Base-by-base conservation (phyloP, 805 yeast species). In the Candida andamanensis region DNA sequence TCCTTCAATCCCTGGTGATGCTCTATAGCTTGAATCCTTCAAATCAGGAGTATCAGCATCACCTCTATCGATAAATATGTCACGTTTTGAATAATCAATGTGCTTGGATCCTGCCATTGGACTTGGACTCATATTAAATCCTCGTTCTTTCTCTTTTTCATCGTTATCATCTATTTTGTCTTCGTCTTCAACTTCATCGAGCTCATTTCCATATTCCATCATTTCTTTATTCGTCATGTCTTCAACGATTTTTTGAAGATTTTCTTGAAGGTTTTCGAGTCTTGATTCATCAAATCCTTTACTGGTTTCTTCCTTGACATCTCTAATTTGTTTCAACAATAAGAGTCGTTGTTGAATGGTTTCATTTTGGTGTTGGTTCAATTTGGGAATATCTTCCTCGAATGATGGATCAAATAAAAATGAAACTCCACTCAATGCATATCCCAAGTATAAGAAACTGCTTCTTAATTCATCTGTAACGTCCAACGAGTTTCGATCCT, bases 371-470 rank as follows among this genome's bases (percentile, higher is more conserved):
- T 54, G 58, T 7, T 47, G 49, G 27, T 47, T 52, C 26, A 62
- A 44, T 26, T 59, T 57, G 0, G 72, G 69, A 15, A 64, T 60
- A 27, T 66, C 67, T 26, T 67, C 74, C 27, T 69, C 66, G 44
- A 66, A 81, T 10, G 78, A 76, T 0, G 94, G 85, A 49, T 86
- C 95, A 45, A 84, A 74, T 22, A 87, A 58, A 26, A 72, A 66
- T 20, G 95, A 72, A 6, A 76, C 60, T 16, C 96, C 95, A 25
- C 89, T 75, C 4, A 81, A 42, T 0, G 77, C 60, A 37, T 78
- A 76, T 0, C 82, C 68, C 28, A 84, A 50, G 30, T 74, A 76
- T 7, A 76, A 58, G 17, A 83, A 58, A 44, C 73, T 69, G 40
- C 69, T 72, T 16, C 74, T 63, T 12, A 85, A 49, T 2, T 63